These are phyloP conservation scores for Ajuga reptans DNA, from an alignment of 305 asterid genomes.

Conservation along the genomic window DNA sequence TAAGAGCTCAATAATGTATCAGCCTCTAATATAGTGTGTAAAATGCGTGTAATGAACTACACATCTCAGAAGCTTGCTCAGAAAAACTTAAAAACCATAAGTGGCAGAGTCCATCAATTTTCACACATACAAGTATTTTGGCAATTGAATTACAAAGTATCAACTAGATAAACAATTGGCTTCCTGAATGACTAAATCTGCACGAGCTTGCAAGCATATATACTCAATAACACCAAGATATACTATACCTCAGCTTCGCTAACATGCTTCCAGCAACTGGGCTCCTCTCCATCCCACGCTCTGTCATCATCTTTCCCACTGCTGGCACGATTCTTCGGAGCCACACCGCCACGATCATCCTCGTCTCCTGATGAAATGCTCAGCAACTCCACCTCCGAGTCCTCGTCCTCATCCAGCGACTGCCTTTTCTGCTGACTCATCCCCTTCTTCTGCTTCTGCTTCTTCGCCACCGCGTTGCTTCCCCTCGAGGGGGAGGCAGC, in stretches of 20 bases:
- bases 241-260: constrained; percentile 76
- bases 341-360: constrained; percentile 66
- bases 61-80: neutral
- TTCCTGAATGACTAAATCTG: constrained; percentile 9
- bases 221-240: neutral
- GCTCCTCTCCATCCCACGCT: constrained; percentile 93
- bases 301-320: constrained; percentile 55
- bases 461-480: constrained; percentile 19
- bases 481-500: constrained; percentile 21
- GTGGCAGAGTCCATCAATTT: constrained; percentile 12
- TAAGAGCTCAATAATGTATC: neutral
- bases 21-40: neutral
- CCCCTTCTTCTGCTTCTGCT: constrained; percentile 36
- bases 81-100: constrained; percentile 1
- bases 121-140: neutral
- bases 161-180: constrained; percentile 15
- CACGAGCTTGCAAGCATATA: neutral
- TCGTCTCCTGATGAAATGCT: constrained; percentile 98
- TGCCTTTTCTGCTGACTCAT: constrained; percentile 31
- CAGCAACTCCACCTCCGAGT: constrained; percentile 92
- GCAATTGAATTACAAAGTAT: neutral
- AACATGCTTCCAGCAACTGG: constrained; percentile 86
- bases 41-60: neutral
- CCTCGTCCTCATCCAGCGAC: constrained; percentile 70
- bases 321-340: constrained; percentile 40